Conservation (phyloP, 139 green algal species). For the Spirogloea muscicola region DNA sequence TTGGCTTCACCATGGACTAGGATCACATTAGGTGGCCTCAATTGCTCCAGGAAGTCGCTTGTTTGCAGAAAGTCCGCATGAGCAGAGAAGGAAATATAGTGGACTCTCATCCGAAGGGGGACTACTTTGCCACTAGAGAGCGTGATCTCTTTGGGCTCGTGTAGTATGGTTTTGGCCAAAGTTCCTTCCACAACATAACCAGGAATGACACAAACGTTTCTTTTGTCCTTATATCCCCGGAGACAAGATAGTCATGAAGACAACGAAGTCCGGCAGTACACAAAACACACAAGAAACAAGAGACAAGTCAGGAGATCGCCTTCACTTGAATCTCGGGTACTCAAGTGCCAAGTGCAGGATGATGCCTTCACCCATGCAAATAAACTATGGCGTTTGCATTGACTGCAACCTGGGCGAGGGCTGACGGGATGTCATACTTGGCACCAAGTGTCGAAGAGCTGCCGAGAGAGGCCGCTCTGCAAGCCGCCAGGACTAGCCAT, state of each 20-base stretch:
- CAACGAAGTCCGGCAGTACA: too few relatives aligned
- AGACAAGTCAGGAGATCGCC: too few relatives aligned
- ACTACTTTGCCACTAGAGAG: conserved; percentile 57
- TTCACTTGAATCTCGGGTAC: too few relatives aligned
- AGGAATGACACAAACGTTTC: conserved; percentile 90
- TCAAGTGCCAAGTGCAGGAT: too few relatives aligned
- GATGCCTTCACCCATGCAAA: too few relatives aligned
- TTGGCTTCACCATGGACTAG: conserved; percentile 92
- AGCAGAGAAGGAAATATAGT: conserved; percentile 94
- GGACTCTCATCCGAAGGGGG: conserved; percentile 76
- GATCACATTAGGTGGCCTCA: conserved; percentile 83
- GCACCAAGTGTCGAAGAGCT: conserved; percentile 96
- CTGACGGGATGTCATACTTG: too few relatives aligned
- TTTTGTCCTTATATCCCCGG: too few relatives aligned
- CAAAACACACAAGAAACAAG: too few relatives aligned
- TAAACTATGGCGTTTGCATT: too few relatives aligned
- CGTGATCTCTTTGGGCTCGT: conserved; percentile 62
- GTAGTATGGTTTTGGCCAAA: conserved; percentile 87
- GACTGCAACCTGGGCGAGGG: too few relatives aligned
- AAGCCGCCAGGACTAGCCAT: conserved; percentile 94
- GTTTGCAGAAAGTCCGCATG: conserved; percentile 98
- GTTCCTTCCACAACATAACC: conserved; percentile 95
- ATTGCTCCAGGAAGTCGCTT: conserved; percentile 77
- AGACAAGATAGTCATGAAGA: too few relatives aligned
- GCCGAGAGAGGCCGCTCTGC: conserved; percentile 57